A percentile compares a stretch with the other conserved stretches of the same genome.
Conservation (phyloP, 257 asterid genomes). For the Nicotiana knightiana region DNA sequence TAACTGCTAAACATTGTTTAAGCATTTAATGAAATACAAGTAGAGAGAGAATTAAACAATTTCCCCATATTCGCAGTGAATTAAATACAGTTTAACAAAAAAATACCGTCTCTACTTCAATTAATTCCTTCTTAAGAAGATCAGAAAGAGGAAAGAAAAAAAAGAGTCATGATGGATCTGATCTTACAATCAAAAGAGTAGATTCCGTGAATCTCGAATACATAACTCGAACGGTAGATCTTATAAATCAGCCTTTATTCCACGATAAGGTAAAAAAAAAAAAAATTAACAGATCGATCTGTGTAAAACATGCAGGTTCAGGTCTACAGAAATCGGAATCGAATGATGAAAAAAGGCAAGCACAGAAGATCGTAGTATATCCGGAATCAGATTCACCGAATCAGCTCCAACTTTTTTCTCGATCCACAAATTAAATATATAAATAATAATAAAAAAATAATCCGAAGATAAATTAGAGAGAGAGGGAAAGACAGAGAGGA, state of each 20-base stretch:
- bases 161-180: conserved; percentile 17
- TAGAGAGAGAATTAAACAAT: background rate
- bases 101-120: background rate
- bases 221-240: too few relatives aligned
- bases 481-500: background rate
- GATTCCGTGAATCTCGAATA: conserved; percentile 20
- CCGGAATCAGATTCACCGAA: conserved; percentile 36
- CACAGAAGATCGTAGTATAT: conserved; percentile 29
- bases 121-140: background rate
- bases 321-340: conserved; percentile 27
- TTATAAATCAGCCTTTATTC: background rate
- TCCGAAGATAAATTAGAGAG: too few relatives aligned
- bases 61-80: background rate
- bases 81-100: background rate
- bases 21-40: background rate
- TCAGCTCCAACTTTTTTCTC: conserved; percentile 9
- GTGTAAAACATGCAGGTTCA: conserved; percentile 7
- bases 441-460: background rate
- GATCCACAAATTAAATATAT: conserved; percentile 1
- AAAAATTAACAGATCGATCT: conserved; percentile 15
- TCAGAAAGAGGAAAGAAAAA: background rate
- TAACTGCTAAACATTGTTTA: background rate
- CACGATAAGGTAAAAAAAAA: background rate
- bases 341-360: background rate
- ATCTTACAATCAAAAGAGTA: conserved; percentile 47